Base-by-base conservation (phyloP, 2,329 filamentous ascomycete species). In the Colletotrichum tofieldiae region DNA sequence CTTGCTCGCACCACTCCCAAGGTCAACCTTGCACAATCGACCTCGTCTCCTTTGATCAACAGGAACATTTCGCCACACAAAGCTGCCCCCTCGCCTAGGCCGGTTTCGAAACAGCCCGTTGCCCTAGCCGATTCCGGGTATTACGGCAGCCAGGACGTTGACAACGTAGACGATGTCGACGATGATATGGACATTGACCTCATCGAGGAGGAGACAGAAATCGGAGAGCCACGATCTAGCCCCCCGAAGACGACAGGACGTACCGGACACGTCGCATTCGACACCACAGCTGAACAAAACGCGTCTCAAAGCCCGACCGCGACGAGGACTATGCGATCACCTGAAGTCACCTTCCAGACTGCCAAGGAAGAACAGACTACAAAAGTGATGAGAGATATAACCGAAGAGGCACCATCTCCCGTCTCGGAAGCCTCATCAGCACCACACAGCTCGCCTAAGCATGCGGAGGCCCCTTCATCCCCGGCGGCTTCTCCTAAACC, bases 61-160 rank as follows among this genome's bases (percentile, higher is more conserved):
- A 84, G 82, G 71, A 73, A 76, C 8, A 75, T 79, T 12, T 78
- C 81, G 41, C 79, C 81, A 23, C 76, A 79, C 51, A 80, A 81
- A 67, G 76, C 79, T 41, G 74, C 77, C 35, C 79, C 77, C 32
- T 80, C 80, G 11, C 78, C 81, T n/a, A 81, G 67, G 55, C 77
- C 72, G 51, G 77, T 77, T 23, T 80, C 82, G 72, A 79, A 78
- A 63, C 78, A 79, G 47, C 75, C 78, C n/a, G 72, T 79, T n/a
- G 78, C 84, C 26, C 78, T 84, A 56, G 82, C 85, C 1, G 92
- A 94, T 76, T 94, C 93, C 43, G 92, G 93, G 37, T 94, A 94
- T 77, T 90, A 93, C 82, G 92, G 91, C 58, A 93, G 91, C 76
- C 90, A 92, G 76, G 70, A 72, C 37, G 62, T 72, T 39, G 70